Base-by-base conservation (phyloP, 2,329 filamentous ascomycete species). In the Penicillium sp. region DNA sequence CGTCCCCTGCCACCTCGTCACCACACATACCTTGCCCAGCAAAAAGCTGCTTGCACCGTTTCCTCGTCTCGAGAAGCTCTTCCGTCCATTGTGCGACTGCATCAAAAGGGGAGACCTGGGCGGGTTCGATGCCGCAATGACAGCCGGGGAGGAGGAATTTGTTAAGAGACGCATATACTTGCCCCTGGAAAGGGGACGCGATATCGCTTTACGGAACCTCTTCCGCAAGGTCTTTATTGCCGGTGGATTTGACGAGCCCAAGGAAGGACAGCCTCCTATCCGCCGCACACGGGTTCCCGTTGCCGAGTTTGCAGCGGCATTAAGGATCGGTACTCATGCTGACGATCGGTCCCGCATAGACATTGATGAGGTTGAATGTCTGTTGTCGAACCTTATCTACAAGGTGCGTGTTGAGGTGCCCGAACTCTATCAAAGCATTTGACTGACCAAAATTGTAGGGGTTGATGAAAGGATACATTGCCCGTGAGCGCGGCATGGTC, bases 381-480 rank as follows among this genome's bases (percentile, higher is more conserved):
- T 96, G 61, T 66, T 98, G 62, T 88, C 93, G 26, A 97, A 96
- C 66, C 87, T 96, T 80, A 95, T 98, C 54, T 98, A 97, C 76
- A 98, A 97, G 82, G 91, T 95, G 12, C 6, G 9, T 33, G 4
- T n/a, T n/a, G n/a, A n/a, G n/a, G n/a, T n/a, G n/a, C n/a, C n/a
- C n/a, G n/a, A n/a, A n/a, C n/a, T n/a, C n/a, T n/a, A 3, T 7
- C 6, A 15, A 45, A n/a, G 9, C 10, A 1, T 6, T 17, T 33
- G n/a, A 26, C 21, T 51, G 33, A 52, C n/a, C 52, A 62, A n/a
- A n/a, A n/a, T n/a, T 35, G 60, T 34, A 95, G 88, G 87, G 86
- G 52, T 76, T 93, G 22, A 95, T 98, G 87, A 98, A 97, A 72
- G 93, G 94, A 37, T 98, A 98, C 71, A 98, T 98, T 59, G 85